These are phyloP conservation scores for Gossypium rotundifolium DNA, from an alignment of 345 rosid species.

Conservation along the genomic window DNA sequence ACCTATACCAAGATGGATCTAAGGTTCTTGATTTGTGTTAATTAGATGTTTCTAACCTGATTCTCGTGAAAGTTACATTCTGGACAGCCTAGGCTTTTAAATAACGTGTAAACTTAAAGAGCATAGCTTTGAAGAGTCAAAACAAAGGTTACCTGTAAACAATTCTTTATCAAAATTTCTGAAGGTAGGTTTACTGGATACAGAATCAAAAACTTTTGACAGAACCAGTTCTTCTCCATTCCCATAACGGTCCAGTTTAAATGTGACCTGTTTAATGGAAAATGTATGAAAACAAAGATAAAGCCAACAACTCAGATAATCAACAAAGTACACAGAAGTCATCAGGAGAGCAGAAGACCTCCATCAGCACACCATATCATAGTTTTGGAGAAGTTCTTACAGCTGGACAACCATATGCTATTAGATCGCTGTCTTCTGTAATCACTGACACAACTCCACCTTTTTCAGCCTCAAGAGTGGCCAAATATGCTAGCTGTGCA, in stretches of 20 bases:
- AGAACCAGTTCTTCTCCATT: constrained; percentile 68
- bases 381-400: constrained; percentile 57
- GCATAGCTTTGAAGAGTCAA: background rate
- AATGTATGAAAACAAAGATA: constrained; percentile 21
- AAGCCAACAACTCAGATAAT: constrained; percentile 13
- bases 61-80: background rate
- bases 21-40: background rate
- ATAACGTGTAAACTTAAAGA: background rate
- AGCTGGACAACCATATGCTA: constrained; percentile 84
- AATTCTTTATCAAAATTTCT: constrained; percentile 47
- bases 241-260: constrained; percentile 89
- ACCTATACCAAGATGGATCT: background rate
- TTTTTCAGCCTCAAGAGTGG: constrained; percentile 50
- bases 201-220: constrained; percentile 52
- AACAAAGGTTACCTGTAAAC: constrained; percentile 46
- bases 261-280: constrained; percentile 44
- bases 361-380: constrained; percentile 25
- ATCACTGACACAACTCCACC: constrained; percentile 84
- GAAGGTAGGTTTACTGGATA: constrained; percentile 53
- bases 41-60: background rate
- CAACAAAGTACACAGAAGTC: background rate
- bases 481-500: constrained; percentile 82
- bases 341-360: constrained; percentile 26
- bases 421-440: constrained; percentile 86
- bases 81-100: background rate